Evolutionary conservation across 2,329 filamentous ascomycete species (phyloP).

Genomic region (Metarhizium guizhouense): DNA sequence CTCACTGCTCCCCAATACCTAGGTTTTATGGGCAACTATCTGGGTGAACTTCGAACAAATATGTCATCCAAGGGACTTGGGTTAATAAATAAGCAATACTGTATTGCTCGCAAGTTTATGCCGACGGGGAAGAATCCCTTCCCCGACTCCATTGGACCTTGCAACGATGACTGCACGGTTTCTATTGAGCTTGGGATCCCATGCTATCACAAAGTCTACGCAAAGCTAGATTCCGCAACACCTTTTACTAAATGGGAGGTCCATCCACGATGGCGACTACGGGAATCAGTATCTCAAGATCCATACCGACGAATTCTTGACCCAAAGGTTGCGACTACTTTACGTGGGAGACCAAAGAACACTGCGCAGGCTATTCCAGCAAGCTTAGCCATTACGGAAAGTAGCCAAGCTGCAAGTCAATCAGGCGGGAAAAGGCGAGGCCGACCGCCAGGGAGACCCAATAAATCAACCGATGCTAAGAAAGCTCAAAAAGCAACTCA

Average conservation of each 20-base stretch:
- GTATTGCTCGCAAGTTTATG: neutral
- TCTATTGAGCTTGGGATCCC: slow-evolving; percentile 5
- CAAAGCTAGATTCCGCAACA: neutral
- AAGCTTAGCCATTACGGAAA: neutral
- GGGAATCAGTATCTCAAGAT: slow-evolving; percentile 1
- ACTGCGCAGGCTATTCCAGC: neutral
- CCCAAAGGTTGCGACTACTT: neutral
- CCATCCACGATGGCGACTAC: neutral
- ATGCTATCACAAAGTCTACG: slow-evolving; percentile 5
- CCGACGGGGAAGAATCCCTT: neutral
- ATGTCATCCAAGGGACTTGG: neutral
- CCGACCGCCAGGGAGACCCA: neutral
- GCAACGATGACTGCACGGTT: slow-evolving; percentile 3
- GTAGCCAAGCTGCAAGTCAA: neutral
- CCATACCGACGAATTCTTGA: slow-evolving; percentile 5
- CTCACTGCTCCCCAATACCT: slow-evolving; percentile 1
- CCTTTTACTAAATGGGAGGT: neutral
- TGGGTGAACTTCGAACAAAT: neutral
- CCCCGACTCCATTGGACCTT: neutral
- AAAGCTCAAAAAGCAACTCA: neutral
- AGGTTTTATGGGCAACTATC: neutral
- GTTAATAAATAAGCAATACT: neutral
- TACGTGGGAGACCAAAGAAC: neutral
- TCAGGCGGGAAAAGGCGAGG: neutral
- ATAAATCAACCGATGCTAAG: neutral